These are phyloP conservation scores for Hymenotorrendiella dingleyae DNA, from an alignment of 2,329 filamentous ascomycete genomes.

Conservation along the genomic window DNA sequence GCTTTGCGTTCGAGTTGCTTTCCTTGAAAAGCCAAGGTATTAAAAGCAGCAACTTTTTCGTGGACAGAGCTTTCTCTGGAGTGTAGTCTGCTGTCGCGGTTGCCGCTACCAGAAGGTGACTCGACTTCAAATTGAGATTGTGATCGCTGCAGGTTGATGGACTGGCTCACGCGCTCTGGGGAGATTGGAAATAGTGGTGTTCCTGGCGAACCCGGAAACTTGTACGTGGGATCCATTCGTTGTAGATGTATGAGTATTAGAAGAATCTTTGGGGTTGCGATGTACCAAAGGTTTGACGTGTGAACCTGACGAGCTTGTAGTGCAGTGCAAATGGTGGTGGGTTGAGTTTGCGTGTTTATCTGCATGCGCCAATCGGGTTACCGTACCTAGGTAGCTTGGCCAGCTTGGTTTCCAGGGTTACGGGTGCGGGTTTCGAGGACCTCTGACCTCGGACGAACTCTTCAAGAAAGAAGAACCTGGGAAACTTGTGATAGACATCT, in stretches of 20 bases:
- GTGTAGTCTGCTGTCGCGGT: conserved; percentile 15
- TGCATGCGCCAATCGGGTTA: no score
- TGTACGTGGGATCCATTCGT: conserved; percentile 40
- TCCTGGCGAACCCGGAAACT: conserved; percentile 48
- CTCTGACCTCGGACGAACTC: no score
- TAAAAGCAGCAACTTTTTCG: conserved; percentile 67
- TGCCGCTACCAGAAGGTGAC: conserved; percentile 11
- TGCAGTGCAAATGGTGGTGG: no score
- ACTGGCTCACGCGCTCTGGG: conserved; percentile 59
- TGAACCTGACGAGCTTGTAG: no score
- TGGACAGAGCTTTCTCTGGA: conserved; percentile 56
- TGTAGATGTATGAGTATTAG: not conserved
- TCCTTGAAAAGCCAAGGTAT: conserved; percentile 51
- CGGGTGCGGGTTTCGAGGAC: no score
- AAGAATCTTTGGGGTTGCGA: not conserved
- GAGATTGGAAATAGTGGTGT: conserved; percentile 56
- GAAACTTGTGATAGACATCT: no score
- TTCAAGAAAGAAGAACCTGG: no score
- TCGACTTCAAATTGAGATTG: conserved; percentile 19
- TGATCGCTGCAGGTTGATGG: conserved; percentile 32
- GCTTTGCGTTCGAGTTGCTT: conserved; percentile 59
- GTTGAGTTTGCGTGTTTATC: no score
- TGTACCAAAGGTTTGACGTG: not conserved
- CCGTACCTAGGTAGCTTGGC: no score
- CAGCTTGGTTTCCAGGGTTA: no score